A percentile compares a stretch with the other conserved stretches of the same genome.
These are phyloP conservation scores for Helotiales sp. DNA, from an alignment of 2,329 filamentous ascomycete species.

Conservation along the genomic window DNA sequence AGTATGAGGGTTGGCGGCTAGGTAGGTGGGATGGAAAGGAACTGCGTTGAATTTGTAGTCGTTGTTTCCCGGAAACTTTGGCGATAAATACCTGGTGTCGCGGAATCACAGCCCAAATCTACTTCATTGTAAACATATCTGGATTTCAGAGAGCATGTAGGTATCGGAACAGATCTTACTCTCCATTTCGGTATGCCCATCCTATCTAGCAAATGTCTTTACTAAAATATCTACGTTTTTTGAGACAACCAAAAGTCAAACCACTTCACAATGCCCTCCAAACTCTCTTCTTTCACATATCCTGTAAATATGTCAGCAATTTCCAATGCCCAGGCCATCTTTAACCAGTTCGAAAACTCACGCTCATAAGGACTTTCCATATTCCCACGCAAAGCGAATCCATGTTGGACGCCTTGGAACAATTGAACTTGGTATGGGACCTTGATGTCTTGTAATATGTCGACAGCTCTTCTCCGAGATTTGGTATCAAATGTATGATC, in stretches of 20 bases:
- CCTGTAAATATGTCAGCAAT: not conserved
- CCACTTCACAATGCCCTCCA: conserved; percentile 18
- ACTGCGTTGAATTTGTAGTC: too few relatives aligned
- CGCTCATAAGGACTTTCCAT: conserved; percentile 42
- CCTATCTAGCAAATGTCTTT: too few relatives aligned
- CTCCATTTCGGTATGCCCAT: too few relatives aligned
- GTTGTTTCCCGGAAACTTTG: too few relatives aligned
- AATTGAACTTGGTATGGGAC: conserved; percentile 62
- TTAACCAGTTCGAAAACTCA: conserved; percentile 19
- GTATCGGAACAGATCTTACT: too few relatives aligned
- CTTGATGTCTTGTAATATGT: conserved; percentile 41
- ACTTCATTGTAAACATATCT: not conserved
- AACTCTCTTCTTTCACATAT: conserved; percentile 63
- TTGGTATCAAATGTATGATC: conserved; percentile 45
- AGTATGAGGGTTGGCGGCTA: conserved; percentile 11
- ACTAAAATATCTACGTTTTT: not conserved
- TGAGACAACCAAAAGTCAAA: conserved; percentile 22
- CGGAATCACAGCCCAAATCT: conserved; percentile 29
- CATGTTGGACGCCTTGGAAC: conserved; percentile 61
- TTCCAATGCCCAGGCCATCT: not conserved
- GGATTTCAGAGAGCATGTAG: too few relatives aligned
- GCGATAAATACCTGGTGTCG: too few relatives aligned
- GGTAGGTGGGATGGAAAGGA: conserved; percentile 30
- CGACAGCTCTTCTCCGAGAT: conserved; percentile 41
- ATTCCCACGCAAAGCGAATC: conserved; percentile 62